Percentiles rank a stretch among this genome's conserved stretches.
Evolutionary conservation across 2,329 filamentous ascomycete species (phyloP).

Genomic region (Paraphaeosphaeria minitans): DNA sequence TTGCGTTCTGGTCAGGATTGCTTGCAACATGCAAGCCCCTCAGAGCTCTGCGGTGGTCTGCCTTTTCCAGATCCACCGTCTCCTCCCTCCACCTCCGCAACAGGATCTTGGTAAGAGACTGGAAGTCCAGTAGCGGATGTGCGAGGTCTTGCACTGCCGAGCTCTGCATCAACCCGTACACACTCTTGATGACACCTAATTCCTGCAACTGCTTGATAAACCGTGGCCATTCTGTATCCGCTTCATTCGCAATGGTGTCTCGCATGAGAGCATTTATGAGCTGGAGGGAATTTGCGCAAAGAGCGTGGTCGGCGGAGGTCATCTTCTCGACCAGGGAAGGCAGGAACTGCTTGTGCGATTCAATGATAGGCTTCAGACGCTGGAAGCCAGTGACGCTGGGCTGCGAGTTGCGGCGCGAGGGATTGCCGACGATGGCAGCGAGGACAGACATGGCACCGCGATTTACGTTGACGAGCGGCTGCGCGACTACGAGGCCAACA

Average conservation of each 20-base stretch:
- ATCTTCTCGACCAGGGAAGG: slow-evolving; percentile 91
- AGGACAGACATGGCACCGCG: slow-evolving; percentile 96
- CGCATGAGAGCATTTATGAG: slow-evolving; percentile 94
- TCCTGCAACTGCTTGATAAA: slow-evolving; percentile 95
- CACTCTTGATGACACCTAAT: slow-evolving; percentile 87
- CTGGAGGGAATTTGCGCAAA: slow-evolving; percentile 94
- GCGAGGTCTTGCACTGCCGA: slow-evolving; percentile 89
- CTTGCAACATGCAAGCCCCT: slow-evolving; percentile 86
- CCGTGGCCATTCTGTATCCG: slow-evolving; percentile 86
- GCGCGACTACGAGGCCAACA: slow-evolving; percentile 90
- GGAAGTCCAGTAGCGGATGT: slow-evolving; percentile 89
- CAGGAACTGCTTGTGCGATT: slow-evolving; percentile 90
- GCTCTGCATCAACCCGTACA: slow-evolving; percentile 91
- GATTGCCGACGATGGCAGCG: slow-evolving; percentile 88
- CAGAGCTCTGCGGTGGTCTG: slow-evolving; percentile 85
- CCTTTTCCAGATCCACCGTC: slow-evolving; percentile 79
- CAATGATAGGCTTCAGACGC: slow-evolving; percentile 88
- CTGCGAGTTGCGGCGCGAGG: slow-evolving; percentile 61
- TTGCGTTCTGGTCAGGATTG: slow-evolving; percentile 64
- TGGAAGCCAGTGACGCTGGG: slow-evolving; percentile 82
- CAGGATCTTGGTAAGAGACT: slow-evolving; percentile 85
- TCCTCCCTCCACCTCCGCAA: slow-evolving; percentile 88
- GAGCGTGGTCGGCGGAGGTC: slow-evolving; percentile 89
- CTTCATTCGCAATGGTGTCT: slow-evolving; percentile 81
- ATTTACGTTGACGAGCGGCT: slow-evolving; percentile 96